phyloP scores from a whole-genome alignment of 257 asterid genomes.

The Nicotiana tomentosiformis region DNA sequence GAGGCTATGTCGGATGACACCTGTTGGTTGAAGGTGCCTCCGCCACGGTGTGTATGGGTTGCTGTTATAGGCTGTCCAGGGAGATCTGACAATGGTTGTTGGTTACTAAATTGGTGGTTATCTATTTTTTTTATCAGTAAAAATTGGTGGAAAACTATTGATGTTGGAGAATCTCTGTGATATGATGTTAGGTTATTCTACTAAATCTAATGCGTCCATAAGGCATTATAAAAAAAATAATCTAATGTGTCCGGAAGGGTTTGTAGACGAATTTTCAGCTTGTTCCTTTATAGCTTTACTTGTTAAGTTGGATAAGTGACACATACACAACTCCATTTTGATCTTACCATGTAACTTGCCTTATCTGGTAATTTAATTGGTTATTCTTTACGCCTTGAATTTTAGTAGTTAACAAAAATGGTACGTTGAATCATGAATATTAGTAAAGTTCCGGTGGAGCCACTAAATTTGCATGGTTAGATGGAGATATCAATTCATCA shows the following conservation, averaged over 20 bases:
- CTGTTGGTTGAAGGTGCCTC: background rate
- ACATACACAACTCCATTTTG: background rate
- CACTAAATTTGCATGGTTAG: background rate
- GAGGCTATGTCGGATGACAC: background rate
- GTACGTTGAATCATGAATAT: background rate
- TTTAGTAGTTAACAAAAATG: background rate
- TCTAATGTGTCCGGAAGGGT: background rate
- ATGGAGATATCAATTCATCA: background rate
- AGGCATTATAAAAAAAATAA: background rate
- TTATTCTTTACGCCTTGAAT: too few species aligned
- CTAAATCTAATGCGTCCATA: background rate
- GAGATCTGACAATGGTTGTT: background rate
- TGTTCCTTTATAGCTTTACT: background rate
- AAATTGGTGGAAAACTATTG: background rate
- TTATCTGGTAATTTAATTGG: background rate
- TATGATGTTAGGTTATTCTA: background rate
- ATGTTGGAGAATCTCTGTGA: background rate
- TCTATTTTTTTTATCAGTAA: too few species aligned
- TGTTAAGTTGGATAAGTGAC: background rate
- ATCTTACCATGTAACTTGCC: background rate
- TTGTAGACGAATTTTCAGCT: background rate
- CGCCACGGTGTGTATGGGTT: background rate
- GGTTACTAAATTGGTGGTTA: background rate
- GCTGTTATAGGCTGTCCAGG: background rate
- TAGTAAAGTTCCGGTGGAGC: background rate